phyloP scores from a whole-genome alignment of 164 flowering plant genomes.

The Nymphaea colorata region DNA sequence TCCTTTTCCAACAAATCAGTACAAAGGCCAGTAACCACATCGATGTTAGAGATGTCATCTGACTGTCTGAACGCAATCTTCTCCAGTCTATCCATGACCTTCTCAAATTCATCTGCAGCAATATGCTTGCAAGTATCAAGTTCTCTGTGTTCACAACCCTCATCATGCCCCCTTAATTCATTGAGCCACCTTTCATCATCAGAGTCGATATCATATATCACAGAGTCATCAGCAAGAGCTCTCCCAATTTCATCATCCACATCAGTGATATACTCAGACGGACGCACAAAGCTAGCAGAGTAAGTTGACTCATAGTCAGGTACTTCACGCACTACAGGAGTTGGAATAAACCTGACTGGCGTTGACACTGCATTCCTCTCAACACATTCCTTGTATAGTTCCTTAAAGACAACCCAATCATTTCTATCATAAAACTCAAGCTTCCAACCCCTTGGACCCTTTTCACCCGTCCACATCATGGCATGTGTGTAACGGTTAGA shows the following conservation, averaged over 20 bases:
- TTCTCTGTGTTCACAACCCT: constrained; percentile 12
- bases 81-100: constrained; percentile 63
- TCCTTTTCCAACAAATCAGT: constrained; percentile 29
- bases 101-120: constrained; percentile 55
- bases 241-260: constrained; percentile 54
- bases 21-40: constrained; percentile 24
- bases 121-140: constrained; percentile 13
- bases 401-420: constrained; percentile 73
- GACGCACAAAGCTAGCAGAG: constrained; percentile 28
- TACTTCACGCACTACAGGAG: constrained; percentile 71
- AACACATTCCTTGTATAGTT: constrained; percentile 57
- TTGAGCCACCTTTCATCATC: constrained; percentile 78
- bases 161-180: constrained; percentile 26
- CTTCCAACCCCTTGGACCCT: constrained; percentile 59
- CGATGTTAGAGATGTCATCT: constrained; percentile 40
- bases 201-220: constrained; percentile 73
- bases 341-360: constrained; percentile 41
- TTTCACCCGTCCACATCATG: constrained; percentile 47
- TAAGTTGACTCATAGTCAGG: constrained; percentile 15
- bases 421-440: constrained; percentile 58
- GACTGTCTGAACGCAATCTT: constrained; percentile 42
- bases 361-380: constrained; percentile 37
- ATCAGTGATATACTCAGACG: constrained; percentile 42
- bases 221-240: constrained; percentile 37
- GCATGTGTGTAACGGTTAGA: constrained; percentile 57